These are phyloP conservation scores for Kwoniella mangroviensis DNA, from an alignment of 768 basidiomycete genomes.

Conservation along the genomic window DNA sequence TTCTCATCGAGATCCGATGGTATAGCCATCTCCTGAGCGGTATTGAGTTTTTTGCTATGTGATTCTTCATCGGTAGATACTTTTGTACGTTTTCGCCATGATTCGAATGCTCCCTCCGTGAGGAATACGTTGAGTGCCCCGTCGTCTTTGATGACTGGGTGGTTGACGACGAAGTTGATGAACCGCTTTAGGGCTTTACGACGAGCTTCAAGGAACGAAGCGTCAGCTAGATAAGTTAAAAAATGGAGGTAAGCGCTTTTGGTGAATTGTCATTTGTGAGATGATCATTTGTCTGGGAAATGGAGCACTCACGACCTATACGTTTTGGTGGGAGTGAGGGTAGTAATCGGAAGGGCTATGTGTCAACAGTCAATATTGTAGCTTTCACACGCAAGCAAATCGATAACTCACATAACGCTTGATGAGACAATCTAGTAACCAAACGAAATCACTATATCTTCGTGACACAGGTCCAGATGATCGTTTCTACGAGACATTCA, in stretches of 20 bases:
- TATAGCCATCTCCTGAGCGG: constrained; percentile 83
- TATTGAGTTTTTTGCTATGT: constrained; percentile 54
- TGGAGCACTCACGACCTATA: constrained; percentile 71
- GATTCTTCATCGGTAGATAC: constrained; percentile 89
- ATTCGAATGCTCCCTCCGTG: constrained; percentile 79
- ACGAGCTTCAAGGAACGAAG: constrained; percentile 87
- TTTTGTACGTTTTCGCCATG: constrained; percentile 77
- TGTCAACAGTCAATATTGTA: not conserved
- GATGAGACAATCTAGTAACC: constrained; percentile 81
- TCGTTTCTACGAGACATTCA: constrained; percentile 57
- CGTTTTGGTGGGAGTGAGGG: constrained; percentile 88
- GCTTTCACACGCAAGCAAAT: not conserved
- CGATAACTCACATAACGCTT: constrained; percentile 66
- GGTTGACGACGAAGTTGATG: constrained; percentile 83
- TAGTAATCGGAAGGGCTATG: constrained; percentile 81
- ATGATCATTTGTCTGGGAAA: not conserved
- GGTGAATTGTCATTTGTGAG: not conserved
- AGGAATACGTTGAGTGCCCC: constrained; percentile 80
- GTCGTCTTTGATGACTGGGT: constrained; percentile 88
- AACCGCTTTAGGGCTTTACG: constrained; percentile 82
- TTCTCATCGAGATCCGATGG: constrained; percentile 92
- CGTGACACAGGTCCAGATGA: constrained; percentile 73
- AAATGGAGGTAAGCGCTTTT: not conserved
- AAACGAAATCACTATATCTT: constrained; percentile 91
- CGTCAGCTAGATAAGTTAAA: constrained; percentile 67